Conservation (phyloP, 768 basidiomycete genomes). For the Pisolithus marmoratus region DNA sequence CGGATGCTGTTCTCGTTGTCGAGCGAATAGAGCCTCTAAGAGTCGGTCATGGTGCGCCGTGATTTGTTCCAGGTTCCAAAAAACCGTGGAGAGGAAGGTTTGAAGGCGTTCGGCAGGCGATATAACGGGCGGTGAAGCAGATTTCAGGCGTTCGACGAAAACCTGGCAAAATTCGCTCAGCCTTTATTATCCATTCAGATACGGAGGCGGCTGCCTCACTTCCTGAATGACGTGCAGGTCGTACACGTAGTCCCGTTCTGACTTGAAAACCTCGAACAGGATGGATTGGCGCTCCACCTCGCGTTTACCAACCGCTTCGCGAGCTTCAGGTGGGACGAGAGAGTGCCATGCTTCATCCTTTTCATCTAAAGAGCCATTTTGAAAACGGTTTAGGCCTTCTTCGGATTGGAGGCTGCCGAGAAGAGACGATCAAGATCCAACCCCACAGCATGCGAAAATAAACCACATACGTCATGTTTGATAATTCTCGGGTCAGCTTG, state of each 20-base stretch:
- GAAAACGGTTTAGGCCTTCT: slow-evolving; percentile 62
- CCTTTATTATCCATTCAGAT: not conserved
- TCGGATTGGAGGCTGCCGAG: slow-evolving; percentile 50
- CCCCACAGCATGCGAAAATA: not conserved
- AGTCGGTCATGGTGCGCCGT: slow-evolving; percentile 61
- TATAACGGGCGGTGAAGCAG: slow-evolving; percentile 62
- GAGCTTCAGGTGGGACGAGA: slow-evolving; percentile 68
- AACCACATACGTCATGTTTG: slow-evolving; percentile 35
- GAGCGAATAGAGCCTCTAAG: slow-evolving; percentile 64
- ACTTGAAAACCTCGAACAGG: slow-evolving; percentile 86
- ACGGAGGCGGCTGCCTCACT: slow-evolving; percentile 32
- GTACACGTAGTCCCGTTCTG: slow-evolving; percentile 81
- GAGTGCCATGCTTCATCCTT: slow-evolving; percentile 81
- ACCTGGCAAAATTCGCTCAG: slow-evolving; percentile 39
- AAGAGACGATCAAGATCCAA: not conserved
- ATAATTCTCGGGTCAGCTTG: slow-evolving; percentile 29
- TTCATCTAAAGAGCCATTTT: slow-evolving; percentile 56
- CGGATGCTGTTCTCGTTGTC: slow-evolving; percentile 83
- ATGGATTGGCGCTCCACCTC: slow-evolving; percentile 84
- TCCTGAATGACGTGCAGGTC: slow-evolving; percentile 71
- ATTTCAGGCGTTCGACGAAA: slow-evolving; percentile 62
- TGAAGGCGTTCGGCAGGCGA: slow-evolving; percentile 42
- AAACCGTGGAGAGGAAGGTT: slow-evolving; percentile 75
- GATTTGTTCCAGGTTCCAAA: slow-evolving; percentile 75
- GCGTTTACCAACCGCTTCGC: slow-evolving; percentile 61